Evolutionary conservation across 495 filamentous ascomycete genomes (phyloP).

Genomic region (Annulohypoxylon nitens): DNA sequence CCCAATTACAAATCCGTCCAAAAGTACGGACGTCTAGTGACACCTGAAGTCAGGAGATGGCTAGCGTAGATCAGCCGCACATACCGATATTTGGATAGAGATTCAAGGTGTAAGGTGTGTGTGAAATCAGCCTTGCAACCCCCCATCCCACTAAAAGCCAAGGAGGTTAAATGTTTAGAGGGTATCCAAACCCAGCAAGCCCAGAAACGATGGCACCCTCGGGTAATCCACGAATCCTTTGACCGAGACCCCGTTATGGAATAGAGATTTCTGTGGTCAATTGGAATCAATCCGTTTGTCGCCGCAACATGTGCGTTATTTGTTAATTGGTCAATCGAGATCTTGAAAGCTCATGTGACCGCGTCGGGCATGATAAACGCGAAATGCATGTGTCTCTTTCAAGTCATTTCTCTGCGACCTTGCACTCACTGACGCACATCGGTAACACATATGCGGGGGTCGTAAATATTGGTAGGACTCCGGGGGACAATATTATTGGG

Average conservation of each 20-base stretch:
- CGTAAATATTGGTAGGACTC: neutral
- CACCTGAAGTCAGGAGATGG: conserved; percentile 23
- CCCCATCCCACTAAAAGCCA: neutral
- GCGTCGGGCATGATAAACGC: neutral
- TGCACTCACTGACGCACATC: too few relatives aligned
- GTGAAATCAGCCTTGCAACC: conserved; percentile 34
- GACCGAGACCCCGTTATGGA: conserved; percentile 22
- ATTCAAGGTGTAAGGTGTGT: conserved; percentile 2
- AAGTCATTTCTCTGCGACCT: too few relatives aligned
- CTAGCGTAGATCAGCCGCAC: conserved; percentile 22
- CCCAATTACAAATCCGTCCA: conserved; percentile 6
- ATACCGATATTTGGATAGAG: conserved; percentile 19
- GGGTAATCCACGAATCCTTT: neutral
- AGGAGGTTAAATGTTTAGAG: neutral
- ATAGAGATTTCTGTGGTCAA: conserved; percentile 13
- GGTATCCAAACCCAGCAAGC: conserved; percentile 2
- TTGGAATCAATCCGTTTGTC: neutral
- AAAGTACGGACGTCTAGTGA: neutral
- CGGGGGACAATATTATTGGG: neutral
- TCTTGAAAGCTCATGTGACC: neutral
- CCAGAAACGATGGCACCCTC: neutral
- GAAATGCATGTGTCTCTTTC: neutral
- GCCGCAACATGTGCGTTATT: neutral
- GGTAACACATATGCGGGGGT: neutral
- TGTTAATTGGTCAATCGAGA: conserved; percentile 25